Evolutionary conservation across 225 moss, liverwort and hornwort species (phyloP), one percentile per base, ranked within the genome.

Genomic region (Anthoceros angustus): DNA sequence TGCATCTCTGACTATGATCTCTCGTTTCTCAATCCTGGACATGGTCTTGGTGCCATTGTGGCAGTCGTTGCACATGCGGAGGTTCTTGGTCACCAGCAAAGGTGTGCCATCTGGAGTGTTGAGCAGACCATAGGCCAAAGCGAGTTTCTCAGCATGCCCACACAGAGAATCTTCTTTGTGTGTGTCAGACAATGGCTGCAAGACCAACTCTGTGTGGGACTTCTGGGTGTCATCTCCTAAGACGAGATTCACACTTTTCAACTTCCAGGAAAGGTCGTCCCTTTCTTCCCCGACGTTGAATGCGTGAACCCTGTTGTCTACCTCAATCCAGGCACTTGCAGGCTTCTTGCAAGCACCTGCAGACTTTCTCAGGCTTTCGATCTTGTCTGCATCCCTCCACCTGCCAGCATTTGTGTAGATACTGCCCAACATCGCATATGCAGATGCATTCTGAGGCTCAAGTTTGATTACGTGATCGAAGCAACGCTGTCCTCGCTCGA

Each of bases 321-420:
- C 55, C 55, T 55, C 55, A 5, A 55, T 55, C n/a, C 18, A 55
- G 16, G 55, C 55, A 0, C 23, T 55, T 55, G 12, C 55, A 55
- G 55, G 55, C 8, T 18, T 15, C 55, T 55, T 55, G n/a, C 12
- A 55, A 55, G 55, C 55, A 55, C 55, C 55, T 55, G 55, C 55
- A 55, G 55, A 55, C 55, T 20, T 55, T 15, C 55, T 55, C 4
- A 55, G 7, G 12, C 55, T 55, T 12, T 55, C 55, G 18, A 20
- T 55, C 16, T 23, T 55, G n/a, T 20, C 23, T 7, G 23, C 55
- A 15, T 55, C n/a, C 14, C n/a, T 55, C 55, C 55, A 55, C 55
- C 55, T 55, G 55, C n/a, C 55, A 8, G 12, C n/a, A 20, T 55
- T 55, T 55, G 12, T 23, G n/a, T 18, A 18, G 55, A 23, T 55